Base-by-base conservation (phyloP, 1,139 yeast species). In the Eremothecium gossypii region DNA sequence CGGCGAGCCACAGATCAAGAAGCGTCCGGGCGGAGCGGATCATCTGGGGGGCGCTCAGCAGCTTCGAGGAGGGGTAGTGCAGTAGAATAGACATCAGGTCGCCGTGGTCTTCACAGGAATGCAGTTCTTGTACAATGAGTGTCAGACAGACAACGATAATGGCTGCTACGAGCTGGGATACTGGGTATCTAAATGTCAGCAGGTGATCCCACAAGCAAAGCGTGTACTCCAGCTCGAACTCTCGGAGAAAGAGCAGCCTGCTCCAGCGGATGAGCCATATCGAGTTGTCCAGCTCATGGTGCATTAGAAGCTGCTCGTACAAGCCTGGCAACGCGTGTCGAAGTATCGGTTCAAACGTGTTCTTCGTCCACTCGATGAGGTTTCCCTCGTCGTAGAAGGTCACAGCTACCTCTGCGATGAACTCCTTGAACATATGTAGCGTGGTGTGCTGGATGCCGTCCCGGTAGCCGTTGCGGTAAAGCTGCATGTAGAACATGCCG, bases 231-330 rank as follows among this genome's bases (percentile, higher is more conserved):
- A 71, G 58, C 1, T 82, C 82, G 29, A 81, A 54, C 51, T 81
- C 89, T 45, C 89, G 61, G 9, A 77, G 58, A 29, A 80, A 65
- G 1, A 80, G 47, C 34, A 81, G 60, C 40, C 87, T 63, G 12
- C 77, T 71, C 68, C 79, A 81, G 43, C 87, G 61, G 27, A 81
- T 76, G 14, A 79, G 65, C 87, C 87, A 81, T 29, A 81, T 66
- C 44, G 79, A 77, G 7, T 81, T 71, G 45, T 78, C 83, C 4
- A 78, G 59, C 43, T 67, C 69, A 44, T 77, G 65, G 49, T 72
- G 77, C 53, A 71, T 74, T 64, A 71, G 69, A 48, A 73, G 61
- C 44, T 71, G 57, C 45, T 58, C 57, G 43, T 64, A 67, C 3
- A 67, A 48, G 38, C 60, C 64, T 2, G 64, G 60, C 37, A 66